Conservation (phyloP, 768 basidiomycete species). For the Leccinum rimulosum region DNA sequence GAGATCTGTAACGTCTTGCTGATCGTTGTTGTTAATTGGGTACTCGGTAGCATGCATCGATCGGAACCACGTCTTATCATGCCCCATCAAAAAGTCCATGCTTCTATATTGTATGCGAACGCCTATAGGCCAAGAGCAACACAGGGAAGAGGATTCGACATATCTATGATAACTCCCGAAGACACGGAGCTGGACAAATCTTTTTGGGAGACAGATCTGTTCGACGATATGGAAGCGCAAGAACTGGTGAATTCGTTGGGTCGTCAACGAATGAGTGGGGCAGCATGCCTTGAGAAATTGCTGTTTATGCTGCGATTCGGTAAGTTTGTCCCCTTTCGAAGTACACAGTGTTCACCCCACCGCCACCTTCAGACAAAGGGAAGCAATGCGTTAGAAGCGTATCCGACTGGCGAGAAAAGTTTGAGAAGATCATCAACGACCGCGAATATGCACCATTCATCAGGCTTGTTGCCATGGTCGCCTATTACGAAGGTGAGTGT, state of each 20-base stretch:
- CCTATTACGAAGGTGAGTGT: constrained; percentile 22
- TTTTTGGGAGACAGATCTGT: not conserved
- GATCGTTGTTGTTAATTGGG: not conserved
- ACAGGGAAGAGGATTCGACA: not conserved
- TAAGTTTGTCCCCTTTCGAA: not conserved
- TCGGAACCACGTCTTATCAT: not conserved
- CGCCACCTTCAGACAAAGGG: not conserved
- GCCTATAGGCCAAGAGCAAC: not conserved
- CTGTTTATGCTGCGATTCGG: not conserved
- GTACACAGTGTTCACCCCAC: not conserved
- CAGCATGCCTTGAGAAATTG: not conserved
- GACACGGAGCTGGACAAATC: not conserved
- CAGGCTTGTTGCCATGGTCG: not conserved
- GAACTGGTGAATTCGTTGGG: not conserved
- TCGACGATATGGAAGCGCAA: not conserved
- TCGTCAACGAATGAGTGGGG: not conserved
- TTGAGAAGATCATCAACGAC: not conserved
- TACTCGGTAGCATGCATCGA: not conserved
- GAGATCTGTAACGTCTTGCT: not conserved
- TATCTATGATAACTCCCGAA: not conserved
- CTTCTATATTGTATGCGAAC: not conserved
- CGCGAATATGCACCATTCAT: not conserved
- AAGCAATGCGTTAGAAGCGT: not conserved
- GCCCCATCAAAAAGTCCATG: not conserved
- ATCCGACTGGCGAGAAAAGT: not conserved